phyloP scores from a whole-genome alignment of 805 yeast genomes.

The Hagleromyces aurorensis region DNA sequence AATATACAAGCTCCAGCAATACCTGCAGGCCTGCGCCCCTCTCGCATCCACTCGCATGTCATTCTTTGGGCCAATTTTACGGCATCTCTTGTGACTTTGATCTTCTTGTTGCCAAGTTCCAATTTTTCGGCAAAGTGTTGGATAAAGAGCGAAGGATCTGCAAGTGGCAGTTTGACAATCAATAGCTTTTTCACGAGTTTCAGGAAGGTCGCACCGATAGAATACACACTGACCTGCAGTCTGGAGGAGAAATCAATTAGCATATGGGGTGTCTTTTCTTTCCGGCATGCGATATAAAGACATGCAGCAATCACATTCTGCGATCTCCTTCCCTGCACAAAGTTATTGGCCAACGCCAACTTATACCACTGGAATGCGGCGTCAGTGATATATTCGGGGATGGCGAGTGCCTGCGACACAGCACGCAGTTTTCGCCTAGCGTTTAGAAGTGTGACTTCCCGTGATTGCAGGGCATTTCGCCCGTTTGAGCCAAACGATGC shows the following conservation, averaged over 20 bases:
- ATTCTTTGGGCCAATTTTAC: conserved; percentile 78
- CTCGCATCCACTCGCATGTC: conserved; percentile 93
- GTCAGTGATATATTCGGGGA: conserved; percentile 79
- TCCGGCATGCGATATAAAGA: conserved; percentile 88
- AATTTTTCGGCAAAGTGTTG: conserved; percentile 88
- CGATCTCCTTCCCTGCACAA: conserved; percentile 94
- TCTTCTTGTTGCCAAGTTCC: conserved; percentile 65
- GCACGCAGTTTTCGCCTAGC: conserved; percentile 73
- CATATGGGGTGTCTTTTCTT: conserved; percentile 88
- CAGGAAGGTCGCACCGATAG: conserved; percentile 91
- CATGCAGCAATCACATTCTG: conserved; percentile 95
- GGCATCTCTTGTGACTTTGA: conserved; percentile 82
- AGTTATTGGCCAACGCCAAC: conserved; percentile 76
- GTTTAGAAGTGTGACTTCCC: conserved; percentile 82
- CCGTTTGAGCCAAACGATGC: conserved; percentile 51
- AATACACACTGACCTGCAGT: conserved; percentile 83
- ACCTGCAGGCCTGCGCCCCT: conserved; percentile 97
- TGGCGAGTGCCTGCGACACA: conserved; percentile 68
- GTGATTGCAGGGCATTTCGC: conserved; percentile 69
- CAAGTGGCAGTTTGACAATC: conserved; percentile 70
- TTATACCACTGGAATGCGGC: conserved; percentile 87
- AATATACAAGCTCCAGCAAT: conserved; percentile 94
- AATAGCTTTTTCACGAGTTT: conserved; percentile 84
- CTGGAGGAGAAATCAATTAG: conserved; percentile 89
- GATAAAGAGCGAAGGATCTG: conserved; percentile 90